Evolutionary conservation across 1,284 basidiomycete genomes (phyloP), one percentile per base, ranked within the genome.

Genomic region (Psilocybe mexicana): DNA sequence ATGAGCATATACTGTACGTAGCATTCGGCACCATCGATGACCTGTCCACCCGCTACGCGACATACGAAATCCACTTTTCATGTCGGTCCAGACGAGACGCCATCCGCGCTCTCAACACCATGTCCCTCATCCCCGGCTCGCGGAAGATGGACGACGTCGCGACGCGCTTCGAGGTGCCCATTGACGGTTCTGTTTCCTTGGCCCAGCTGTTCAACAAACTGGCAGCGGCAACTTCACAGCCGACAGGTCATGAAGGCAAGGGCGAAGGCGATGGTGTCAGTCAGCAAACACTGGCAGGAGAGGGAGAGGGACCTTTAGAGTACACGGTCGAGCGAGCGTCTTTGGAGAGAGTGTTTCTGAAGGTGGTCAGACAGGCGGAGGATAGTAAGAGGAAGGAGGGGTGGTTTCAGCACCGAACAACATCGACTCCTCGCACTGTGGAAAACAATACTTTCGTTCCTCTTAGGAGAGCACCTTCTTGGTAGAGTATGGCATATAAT

Each of bases 41-140:
- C 12, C 36, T 93, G 7, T 84, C 84, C 0, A 75, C 79, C 26
- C 84, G 86, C 10, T 87, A 88, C 63, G 85, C 85, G 1, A 83
- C 80, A 2, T 93, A 93, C 71, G 88, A 93, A 68, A 84, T 93
- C 10, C 90, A 93, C 65, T 85, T 92, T 67, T 81, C 83, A 0
- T 86, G 85, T 63, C 83, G 81, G 0, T 84, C 82, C 0, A 79
- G 85, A 12, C 82, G 84, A 58, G 86, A 88, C 43, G 73, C 85
- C 11, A 63, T 69, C 3, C 75, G 74, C 44, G 84, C 86, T 2
- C 82, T 86, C 38, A 69, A 76, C 6, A 74, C 90, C 42, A 88
- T 93, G 81, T 69, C 80, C 1, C 76, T 71, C 2, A 84, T 92
- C 54, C 85, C 84, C 7, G 84, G 81, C 11, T 81, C 82, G 36